Percentiles rank a stretch among this genome's conserved stretches.
phyloP scores from a whole-genome alignment of 2,329 filamentous ascomycete genomes.

The Pyrenophora teres region DNA sequence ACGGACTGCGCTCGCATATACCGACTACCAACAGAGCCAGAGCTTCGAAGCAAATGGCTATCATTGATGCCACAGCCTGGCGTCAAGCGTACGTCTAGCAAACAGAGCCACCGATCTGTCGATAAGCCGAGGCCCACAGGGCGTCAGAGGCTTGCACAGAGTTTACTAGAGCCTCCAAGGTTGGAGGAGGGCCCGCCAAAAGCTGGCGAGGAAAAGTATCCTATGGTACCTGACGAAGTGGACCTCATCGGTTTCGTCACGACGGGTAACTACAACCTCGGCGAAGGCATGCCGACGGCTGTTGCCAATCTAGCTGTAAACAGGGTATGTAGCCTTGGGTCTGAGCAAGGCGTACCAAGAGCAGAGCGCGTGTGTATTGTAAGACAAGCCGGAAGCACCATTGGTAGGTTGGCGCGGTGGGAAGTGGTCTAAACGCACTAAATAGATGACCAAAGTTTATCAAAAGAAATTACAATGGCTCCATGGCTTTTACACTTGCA shows the following conservation, averaged over 20 bases:
- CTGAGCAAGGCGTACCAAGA: slow-evolving; percentile 24
- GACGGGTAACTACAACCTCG: slow-evolving; percentile 80
- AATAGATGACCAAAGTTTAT: neutral
- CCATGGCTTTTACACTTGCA: too few relatives aligned
- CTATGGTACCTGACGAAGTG: slow-evolving; percentile 70
- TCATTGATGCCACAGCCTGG: slow-evolving; percentile 55
- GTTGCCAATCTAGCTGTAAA: slow-evolving; percentile 71
- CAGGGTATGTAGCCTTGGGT: slow-evolving; percentile 58
- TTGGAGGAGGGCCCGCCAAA: slow-evolving; percentile 19
- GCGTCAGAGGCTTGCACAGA: slow-evolving; percentile 32
- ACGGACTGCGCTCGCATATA: slow-evolving; percentile 80
- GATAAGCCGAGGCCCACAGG: slow-evolving; percentile 28
- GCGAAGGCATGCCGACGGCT: slow-evolving; percentile 74
- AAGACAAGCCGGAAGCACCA: slow-evolving; percentile 75
- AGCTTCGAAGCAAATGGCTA: slow-evolving; percentile 74
- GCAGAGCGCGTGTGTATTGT: slow-evolving; percentile 71
- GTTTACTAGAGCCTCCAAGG: slow-evolving; percentile 26
- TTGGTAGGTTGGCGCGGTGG: slow-evolving; percentile 82
- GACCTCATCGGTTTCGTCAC: slow-evolving; percentile 92
- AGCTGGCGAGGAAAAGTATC: slow-evolving; percentile 55
- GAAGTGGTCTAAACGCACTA: slow-evolving; percentile 59
- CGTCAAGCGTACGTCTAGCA: slow-evolving; percentile 13
- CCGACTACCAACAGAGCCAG: slow-evolving; percentile 68
- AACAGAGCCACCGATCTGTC: slow-evolving; percentile 9
- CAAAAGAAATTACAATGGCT: neutral